Base-by-base conservation (phyloP, 179 eudicot species). In the Heliamphora ciliata region DNA sequence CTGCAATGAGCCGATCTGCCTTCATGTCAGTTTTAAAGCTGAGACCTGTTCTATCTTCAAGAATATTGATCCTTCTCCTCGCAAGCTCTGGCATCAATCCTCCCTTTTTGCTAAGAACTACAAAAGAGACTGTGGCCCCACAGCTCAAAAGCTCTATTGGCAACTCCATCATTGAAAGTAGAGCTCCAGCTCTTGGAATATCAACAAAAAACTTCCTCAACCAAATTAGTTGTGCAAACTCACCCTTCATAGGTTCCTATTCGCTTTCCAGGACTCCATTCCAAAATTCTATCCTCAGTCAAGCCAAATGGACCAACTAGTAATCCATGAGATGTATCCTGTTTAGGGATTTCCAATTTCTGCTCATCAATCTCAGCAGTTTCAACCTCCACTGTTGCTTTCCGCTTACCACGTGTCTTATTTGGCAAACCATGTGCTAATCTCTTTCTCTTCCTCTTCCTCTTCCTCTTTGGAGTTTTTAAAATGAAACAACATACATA, bases 141-240 rank as follows among this genome's bases (percentile, higher is more conserved):
- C 99, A 97, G 87, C 99, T 97, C 88, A 97, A 73, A 81, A 97
- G 89, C 87, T 97, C 99, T 1, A 97, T 88, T 18, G 94, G 98
- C 86, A 97, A 86, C 88, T 94, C 99, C 89, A 97, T 83, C 99
- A 97, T 97, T 8, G 99, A 93, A 85, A 94, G 97, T 14, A 98
- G 98, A 51, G 99, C 97, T 13, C 98, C 99, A 97, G 90, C 89
- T 97, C 99, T 78, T 97, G 97, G 70, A 97, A 89, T 82, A 97
- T 86, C 89, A 97, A 85, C 15, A 31, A 97, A 90, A 86, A 97
- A 94, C 82, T 87, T 97, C 81, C 98, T 93, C 0, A 98, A 97
- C 99, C 99, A 94, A 9, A 97, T 98, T 18, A 93, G 91, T 66
- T 93, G 90, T 55, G 97, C 94, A 89, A 97, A 97, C 58, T 90